Conservation (phyloP, 2,329 filamentous ascomycete genomes). For the Fusarium pseudograminearum region DNA sequence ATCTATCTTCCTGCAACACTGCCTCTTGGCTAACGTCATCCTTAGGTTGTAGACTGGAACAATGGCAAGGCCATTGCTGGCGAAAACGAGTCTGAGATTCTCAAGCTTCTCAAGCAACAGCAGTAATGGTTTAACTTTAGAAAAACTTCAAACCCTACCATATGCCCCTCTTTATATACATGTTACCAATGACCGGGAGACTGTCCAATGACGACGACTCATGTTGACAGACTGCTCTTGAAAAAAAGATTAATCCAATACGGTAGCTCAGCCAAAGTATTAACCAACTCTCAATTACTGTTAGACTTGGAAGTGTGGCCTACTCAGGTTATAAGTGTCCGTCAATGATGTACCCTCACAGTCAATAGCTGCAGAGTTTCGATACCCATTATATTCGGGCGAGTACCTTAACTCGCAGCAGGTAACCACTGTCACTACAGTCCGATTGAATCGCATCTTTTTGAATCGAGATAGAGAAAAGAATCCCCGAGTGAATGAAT, state of each 20-base stretch:
- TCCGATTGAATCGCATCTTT: not conserved
- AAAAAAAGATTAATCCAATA: slow-evolving; percentile 6
- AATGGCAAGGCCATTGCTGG: slow-evolving; percentile 84
- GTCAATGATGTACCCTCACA: not conserved
- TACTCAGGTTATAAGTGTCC: not conserved
- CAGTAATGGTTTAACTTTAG: slow-evolving; percentile 47
- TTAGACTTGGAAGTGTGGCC: not conserved
- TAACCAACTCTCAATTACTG: no score
- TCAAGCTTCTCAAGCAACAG: slow-evolving; percentile 78
- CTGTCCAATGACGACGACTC: slow-evolving; percentile 17
- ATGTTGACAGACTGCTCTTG: not conserved
- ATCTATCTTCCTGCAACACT: not conserved
- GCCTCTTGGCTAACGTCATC: slow-evolving; percentile 14
- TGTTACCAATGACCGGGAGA: slow-evolving; percentile 15
- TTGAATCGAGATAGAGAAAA: not conserved
- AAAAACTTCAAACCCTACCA: slow-evolving; percentile 27
- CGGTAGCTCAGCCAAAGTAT: not conserved
- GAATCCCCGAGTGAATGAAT: not conserved
- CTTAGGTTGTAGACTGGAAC: slow-evolving; percentile 86
- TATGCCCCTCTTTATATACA: slow-evolving; percentile 33
- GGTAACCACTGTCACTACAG: not conserved
- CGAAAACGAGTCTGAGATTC: slow-evolving; percentile 87
- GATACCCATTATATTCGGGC: not conserved
- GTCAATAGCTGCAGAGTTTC: not conserved
- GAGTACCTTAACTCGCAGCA: not conserved